These are phyloP conservation scores for Mycocalia duriaeana DNA, from an alignment of 1,284 basidiomycete species.

Conservation along the genomic window DNA sequence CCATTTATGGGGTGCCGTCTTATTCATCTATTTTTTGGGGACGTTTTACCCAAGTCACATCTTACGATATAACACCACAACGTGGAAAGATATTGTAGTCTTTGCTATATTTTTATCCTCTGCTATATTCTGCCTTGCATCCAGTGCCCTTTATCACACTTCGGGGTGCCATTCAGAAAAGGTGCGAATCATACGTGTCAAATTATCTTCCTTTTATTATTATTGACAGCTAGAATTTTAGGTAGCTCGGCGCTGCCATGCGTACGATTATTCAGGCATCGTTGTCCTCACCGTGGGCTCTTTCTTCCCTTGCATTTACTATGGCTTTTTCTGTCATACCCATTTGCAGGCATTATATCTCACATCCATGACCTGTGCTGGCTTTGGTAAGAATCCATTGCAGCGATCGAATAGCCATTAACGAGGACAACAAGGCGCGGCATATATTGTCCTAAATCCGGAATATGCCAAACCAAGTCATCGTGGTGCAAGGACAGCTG, in stretches of 20 bases:
- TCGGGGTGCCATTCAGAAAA: slow-evolving; percentile 69
- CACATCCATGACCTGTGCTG: slow-evolving; percentile 48
- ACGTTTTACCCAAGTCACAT: slow-evolving; percentile 50
- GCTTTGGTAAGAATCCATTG: slow-evolving; percentile 52
- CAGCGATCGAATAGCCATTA: slow-evolving; percentile 20
- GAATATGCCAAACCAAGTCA: slow-evolving; percentile 75
- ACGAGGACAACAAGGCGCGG: slow-evolving; percentile 41
- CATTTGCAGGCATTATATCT: slow-evolving; percentile 51
- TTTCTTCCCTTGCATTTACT: slow-evolving; percentile 72
- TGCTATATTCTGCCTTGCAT: slow-evolving; percentile 70
- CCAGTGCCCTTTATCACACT: slow-evolving; percentile 78
- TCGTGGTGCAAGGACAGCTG: slow-evolving; percentile 71
- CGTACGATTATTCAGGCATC: slow-evolving; percentile 73
- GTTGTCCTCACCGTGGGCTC: slow-evolving; percentile 73
- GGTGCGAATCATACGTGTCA: slow-evolving; percentile 37
- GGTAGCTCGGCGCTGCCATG: slow-evolving; percentile 50
- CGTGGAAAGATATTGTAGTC: slow-evolving; percentile 61
- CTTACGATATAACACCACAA: slow-evolving; percentile 42
- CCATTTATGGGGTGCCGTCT: slow-evolving; percentile 72
- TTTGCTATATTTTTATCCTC: slow-evolving; percentile 70
- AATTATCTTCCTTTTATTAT: no score
- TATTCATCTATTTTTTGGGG: slow-evolving; percentile 61
- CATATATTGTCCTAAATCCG: slow-evolving; percentile 77
- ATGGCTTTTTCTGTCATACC: slow-evolving; percentile 67
- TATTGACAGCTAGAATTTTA: no score